Evolutionary conservation across 2,329 filamentous ascomycete species (phyloP), one percentile per base, ranked within the genome.

Genomic region (Pseudogymnoascus sp.): DNA sequence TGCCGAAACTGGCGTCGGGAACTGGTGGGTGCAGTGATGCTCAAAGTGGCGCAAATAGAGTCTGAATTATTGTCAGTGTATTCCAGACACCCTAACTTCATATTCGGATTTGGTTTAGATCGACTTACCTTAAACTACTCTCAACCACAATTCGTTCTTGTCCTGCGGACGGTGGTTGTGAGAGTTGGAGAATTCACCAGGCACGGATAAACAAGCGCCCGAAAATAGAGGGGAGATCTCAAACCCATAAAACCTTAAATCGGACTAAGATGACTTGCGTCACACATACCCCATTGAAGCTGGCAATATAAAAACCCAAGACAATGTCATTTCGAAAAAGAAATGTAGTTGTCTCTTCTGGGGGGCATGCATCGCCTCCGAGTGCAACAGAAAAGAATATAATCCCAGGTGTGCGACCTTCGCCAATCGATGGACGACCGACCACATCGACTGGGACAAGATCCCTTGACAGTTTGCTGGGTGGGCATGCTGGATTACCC

Each of bases 401-500:
- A 10, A 69, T 70, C 15, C 74, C 76, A 41, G 85, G 85, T 15
- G 80, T 91, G 19, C 84, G 92, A 57, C 90, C 92, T 13, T 99
- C 94, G 10, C 90, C 92, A 52, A 77, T 95, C 30, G 92, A 96
- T 70, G 92, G 92, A 60, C 85, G 91, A 55, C 80, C 85, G 35
- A 95, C 90, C 6, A 97, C 89, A 2, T 99, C 94, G 0, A 97
- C 94, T 0, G 94, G 94, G 19, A 92, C 90, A 0, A 80, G 84
- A 3, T 95, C 91, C 15, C 77, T 99, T 38, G 94, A 99, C 69
- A 83, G 83, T 61, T 78, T 96, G 15, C 78, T 99, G 1, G 90
- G 90, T 38, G 91, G 92, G 0, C 92, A 97, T 74, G 82, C 86
- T 3, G 94, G 94, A 0, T 77, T 97, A 3, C 84, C 89, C 0